Evolutionary conservation across 345 rosid species (phyloP).

Genomic region (Clausena lansium): DNA sequence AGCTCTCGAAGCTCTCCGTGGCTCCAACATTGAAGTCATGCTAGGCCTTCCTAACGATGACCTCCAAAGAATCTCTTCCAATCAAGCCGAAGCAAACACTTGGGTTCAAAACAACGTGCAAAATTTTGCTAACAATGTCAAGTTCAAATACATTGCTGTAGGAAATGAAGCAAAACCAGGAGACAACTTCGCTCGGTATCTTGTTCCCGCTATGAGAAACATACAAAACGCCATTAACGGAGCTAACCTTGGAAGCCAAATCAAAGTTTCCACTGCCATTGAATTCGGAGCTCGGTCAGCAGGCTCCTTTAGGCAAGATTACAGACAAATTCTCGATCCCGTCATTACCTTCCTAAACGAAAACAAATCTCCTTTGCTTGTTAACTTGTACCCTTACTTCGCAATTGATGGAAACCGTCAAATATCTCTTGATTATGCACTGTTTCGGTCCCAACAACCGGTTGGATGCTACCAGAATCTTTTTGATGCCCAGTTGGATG

Average conservation of each 20-base stretch:
- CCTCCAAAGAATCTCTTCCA: constrained; percentile 33
- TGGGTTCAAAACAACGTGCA: constrained; percentile 51
- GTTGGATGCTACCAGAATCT: constrained; percentile 42
- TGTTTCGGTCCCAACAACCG: constrained; percentile 26
- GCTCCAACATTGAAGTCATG: constrained; percentile 49
- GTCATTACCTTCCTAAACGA: constrained; percentile 33
- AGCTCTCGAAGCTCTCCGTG: constrained; percentile 45
- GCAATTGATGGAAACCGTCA: constrained; percentile 11
- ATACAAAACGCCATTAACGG: constrained; percentile 20
- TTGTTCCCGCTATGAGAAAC: constrained; percentile 35
- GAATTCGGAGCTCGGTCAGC: constrained; percentile 24
- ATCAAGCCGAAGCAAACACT: constrained; percentile 37
- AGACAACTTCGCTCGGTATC: constrained; percentile 19
- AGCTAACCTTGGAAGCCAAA: constrained; percentile 25
- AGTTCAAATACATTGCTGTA: constrained; percentile 51
- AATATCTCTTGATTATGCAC: constrained; percentile 37
- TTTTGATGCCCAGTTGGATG: constrained; percentile 55
- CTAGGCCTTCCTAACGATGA: constrained; percentile 42
- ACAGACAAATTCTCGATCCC: constrained; percentile 29
- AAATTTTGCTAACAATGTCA: constrained; percentile 32
- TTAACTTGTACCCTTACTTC: constrained; percentile 50
- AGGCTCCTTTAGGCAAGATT: constrained; percentile 25
- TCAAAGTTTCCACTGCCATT: constrained; percentile 40
- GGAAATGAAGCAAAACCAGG: constrained; percentile 54
- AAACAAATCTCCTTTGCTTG: constrained; percentile 41